phyloP scores from a whole-genome alignment of 78 protist species.

The Cavenderia fasciculata region DNA sequence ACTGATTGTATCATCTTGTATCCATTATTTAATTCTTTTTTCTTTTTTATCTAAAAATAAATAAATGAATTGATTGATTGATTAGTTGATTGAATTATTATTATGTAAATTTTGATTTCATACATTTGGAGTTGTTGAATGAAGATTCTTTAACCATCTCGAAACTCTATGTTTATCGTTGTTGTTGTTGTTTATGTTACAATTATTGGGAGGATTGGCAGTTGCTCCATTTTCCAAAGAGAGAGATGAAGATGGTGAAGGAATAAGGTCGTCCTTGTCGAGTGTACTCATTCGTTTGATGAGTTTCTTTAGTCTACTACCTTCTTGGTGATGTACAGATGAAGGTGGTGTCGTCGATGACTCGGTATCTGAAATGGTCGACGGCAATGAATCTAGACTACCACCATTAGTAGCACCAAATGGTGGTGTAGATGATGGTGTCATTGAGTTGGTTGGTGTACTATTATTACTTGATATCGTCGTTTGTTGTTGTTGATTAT shows the following conservation, averaged over 20 bases:
- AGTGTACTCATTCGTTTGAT: slow-evolving; percentile 12
- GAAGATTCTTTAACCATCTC: slow-evolving; percentile 39
- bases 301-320: slow-evolving; percentile 21
- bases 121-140: background rate
- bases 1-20: background rate
- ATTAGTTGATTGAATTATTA: background rate
- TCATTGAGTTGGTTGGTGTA: background rate
- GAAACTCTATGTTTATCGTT: slow-evolving; percentile 17
- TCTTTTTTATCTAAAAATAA: slow-evolving; percentile 1
- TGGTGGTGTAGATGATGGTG: background rate
- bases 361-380: no score
- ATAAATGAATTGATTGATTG: background rate
- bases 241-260: background rate
- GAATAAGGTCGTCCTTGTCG: background rate
- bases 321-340: background rate
- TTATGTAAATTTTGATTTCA: background rate
- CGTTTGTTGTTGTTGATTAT: background rate
- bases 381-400: no score
- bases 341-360: background rate
- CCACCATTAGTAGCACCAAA: no score
- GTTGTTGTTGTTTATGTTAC: background rate
- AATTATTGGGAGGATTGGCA: background rate
- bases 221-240: background rate
- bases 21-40: background rate
- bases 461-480: background rate